phyloP scores from a whole-genome alignment of 2,329 filamentous ascomycete genomes.

The Lecanosticta acicola region DNA sequence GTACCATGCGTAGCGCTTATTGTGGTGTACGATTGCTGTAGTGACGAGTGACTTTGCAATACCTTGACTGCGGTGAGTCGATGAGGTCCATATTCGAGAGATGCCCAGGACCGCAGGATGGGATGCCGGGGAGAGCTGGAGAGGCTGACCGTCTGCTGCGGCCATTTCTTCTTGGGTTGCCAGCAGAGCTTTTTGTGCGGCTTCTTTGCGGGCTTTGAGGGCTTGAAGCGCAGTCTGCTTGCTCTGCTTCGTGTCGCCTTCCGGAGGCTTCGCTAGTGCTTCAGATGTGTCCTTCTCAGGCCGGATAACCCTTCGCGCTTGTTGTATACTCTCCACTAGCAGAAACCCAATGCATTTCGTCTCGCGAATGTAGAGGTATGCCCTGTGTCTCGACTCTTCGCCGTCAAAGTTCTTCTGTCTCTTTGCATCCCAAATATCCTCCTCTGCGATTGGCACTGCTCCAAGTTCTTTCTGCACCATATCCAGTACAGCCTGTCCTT shows the following conservation, averaged over 20 bases:
- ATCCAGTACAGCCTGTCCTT: constrained; percentile 50
- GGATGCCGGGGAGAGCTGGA: constrained; percentile 18
- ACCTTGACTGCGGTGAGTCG: constrained; percentile 50
- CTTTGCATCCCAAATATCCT: constrained; percentile 50
- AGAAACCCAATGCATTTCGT: constrained; percentile 59
- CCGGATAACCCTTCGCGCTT: constrained; percentile 48
- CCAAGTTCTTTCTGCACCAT: constrained; percentile 59
- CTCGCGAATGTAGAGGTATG: constrained; percentile 57
- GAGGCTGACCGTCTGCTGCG: constrained; percentile 14
- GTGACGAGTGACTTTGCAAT: constrained; percentile 55
- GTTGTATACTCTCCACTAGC: constrained; percentile 56
- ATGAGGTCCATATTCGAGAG: constrained; percentile 61
- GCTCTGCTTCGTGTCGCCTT: constrained; percentile 15
- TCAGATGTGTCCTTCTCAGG: constrained; percentile 8
- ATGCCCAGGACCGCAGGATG: constrained; percentile 53
- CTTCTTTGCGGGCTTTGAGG: constrained; percentile 22
- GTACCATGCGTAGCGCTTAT: not conserved
- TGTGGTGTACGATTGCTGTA: constrained; percentile 16
- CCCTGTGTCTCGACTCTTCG: constrained; percentile 48
- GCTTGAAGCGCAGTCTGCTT: constrained; percentile 15
- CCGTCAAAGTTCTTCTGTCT: constrained; percentile 18
- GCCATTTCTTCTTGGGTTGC: constrained; percentile 9
- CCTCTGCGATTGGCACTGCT: constrained; percentile 54
- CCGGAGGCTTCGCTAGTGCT: constrained; percentile 10
- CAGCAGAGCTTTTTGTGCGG: constrained; percentile 11